phyloP scores from a whole-genome alignment of 768 basidiomycete species.

The Pulveroboletus sp. region DNA sequence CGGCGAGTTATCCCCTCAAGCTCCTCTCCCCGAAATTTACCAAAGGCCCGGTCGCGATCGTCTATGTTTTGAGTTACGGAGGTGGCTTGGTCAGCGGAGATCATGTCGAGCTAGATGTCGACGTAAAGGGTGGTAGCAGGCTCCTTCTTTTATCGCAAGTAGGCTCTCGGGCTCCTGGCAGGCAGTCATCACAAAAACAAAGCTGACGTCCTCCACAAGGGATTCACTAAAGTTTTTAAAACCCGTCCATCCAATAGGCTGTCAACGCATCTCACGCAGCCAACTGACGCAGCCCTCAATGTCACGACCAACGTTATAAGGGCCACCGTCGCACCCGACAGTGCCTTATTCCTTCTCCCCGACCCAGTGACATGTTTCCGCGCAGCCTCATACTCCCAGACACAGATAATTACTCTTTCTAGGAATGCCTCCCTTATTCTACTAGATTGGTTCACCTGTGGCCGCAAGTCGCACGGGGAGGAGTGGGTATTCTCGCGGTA shows the following conservation, averaged over 20 bases:
- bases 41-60: constrained; percentile 52
- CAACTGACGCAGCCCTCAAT: constrained; percentile 4
- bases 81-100: constrained; percentile 92
- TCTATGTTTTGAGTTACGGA: constrained; percentile 83
- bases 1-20: constrained; percentile 84
- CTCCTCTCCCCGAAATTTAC: constrained; percentile 68
- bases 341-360: constrained; percentile 77
- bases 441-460: constrained; percentile 91
- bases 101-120: constrained; percentile 55
- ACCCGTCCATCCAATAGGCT: constrained; percentile 57
- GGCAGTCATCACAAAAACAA: not conserved
- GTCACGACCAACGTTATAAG: constrained; percentile 63
- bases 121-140: constrained; percentile 51
- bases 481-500: constrained; percentile 88
- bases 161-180: constrained; percentile 15
- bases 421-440: constrained; percentile 60
- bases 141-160: constrained; percentile 87
- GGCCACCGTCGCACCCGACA: constrained; percentile 47
- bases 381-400: constrained; percentile 76
- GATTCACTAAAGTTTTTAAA: constrained; percentile 95
- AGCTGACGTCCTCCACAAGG: constrained; percentile 40
- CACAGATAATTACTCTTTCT: constrained; percentile 71
- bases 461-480: constrained; percentile 77
- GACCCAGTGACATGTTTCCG: constrained; percentile 93
- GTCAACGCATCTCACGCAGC: constrained; percentile 36